These are phyloP conservation scores for Allium fistulosum DNA, from an alignment of 106 monocot species.

Conservation along the genomic window DNA sequence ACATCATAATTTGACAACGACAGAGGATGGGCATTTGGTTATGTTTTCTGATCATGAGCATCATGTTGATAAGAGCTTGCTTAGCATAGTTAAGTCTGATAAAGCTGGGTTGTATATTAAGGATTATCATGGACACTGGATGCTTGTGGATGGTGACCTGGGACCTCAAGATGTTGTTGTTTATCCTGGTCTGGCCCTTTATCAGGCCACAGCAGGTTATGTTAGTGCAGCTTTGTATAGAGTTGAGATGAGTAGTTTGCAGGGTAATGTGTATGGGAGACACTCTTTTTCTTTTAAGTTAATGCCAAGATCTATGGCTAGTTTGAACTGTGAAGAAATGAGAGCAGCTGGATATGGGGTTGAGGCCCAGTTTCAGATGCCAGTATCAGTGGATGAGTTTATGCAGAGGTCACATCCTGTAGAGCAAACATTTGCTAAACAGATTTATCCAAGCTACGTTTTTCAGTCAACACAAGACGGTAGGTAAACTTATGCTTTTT, in stretches of 20 bases:
- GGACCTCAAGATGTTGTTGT: slow-evolving; percentile 75
- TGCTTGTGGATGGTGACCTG: slow-evolving; percentile 78
- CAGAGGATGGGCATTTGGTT: slow-evolving; percentile 57
- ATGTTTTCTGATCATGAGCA: slow-evolving; percentile 70
- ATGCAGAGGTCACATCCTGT: slow-evolving; percentile 78
- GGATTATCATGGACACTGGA: slow-evolving; percentile 75
- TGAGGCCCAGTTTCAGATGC: slow-evolving; percentile 79
- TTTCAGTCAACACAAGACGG: slow-evolving; percentile 61
- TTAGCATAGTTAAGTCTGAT: slow-evolving; percentile 79
- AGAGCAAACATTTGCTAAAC: slow-evolving; percentile 55
- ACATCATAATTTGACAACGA: slow-evolving; percentile 39
- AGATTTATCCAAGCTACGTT: slow-evolving; percentile 30
- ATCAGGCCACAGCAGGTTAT: slow-evolving; percentile 91
- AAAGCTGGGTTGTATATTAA: slow-evolving; percentile 76
- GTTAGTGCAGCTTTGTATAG: slow-evolving; percentile 61
- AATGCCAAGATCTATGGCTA: slow-evolving; percentile 87
- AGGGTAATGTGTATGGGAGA: slow-evolving; percentile 66
- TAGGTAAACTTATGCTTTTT: slow-evolving; percentile 13
- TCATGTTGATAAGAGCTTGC: slow-evolving; percentile 81
- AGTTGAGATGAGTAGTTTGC: slow-evolving; percentile 47
- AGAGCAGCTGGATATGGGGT: slow-evolving; percentile 85
- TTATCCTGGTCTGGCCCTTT: slow-evolving; percentile 86
- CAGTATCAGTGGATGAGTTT: slow-evolving; percentile 79
- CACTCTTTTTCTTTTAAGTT: slow-evolving; percentile 86
- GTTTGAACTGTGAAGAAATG: slow-evolving; percentile 84